Conservation (phyloP, 1,139 yeast species). For the Lodderomyces jiufengensis region DNA sequence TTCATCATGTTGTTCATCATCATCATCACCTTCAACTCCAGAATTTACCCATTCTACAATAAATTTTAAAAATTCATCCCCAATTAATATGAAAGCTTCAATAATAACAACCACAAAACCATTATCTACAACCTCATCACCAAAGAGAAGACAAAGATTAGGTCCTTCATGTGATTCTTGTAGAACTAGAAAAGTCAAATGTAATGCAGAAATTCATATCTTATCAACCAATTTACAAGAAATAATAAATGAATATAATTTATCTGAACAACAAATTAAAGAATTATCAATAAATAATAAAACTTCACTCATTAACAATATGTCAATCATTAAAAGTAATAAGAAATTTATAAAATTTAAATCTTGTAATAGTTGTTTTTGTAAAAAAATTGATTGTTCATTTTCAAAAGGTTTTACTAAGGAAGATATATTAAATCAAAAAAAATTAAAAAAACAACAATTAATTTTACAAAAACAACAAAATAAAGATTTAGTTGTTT, state of each 20-base stretch:
- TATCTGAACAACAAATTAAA: constrained; percentile 10
- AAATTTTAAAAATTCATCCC: background rate
- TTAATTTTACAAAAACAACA: constrained; percentile 7
- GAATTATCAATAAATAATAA: constrained; percentile 2
- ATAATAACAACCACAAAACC: constrained; percentile 2
- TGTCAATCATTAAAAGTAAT: too few relatives aligned
- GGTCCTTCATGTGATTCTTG: constrained; percentile 80
- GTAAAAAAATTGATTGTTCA: constrained; percentile 42
- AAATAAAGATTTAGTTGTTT: too few relatives aligned
- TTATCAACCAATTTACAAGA: constrained; percentile 14
- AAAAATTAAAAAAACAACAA: constrained; percentile 12
- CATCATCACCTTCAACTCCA: constrained; percentile 15
- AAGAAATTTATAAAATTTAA: constrained; percentile 46
- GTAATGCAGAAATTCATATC: constrained; percentile 58
- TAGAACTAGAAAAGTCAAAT: constrained; percentile 67
- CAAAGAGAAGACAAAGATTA: constrained; percentile 54
- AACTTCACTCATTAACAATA: too few relatives aligned
- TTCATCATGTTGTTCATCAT: constrained; percentile 11
- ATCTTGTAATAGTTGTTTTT: constrained; percentile 47
- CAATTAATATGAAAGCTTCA: too few relatives aligned
- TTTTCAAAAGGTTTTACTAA: constrained; percentile 60
- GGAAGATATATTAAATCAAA: constrained; percentile 44
- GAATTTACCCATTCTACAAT: constrained; percentile 6
- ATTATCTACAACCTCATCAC: constrained; percentile 1
- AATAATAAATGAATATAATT: constrained; percentile 8